These are phyloP conservation scores for Pythium volutum DNA, from an alignment of 352 stramenopile species.

Conservation along the genomic window DNA sequence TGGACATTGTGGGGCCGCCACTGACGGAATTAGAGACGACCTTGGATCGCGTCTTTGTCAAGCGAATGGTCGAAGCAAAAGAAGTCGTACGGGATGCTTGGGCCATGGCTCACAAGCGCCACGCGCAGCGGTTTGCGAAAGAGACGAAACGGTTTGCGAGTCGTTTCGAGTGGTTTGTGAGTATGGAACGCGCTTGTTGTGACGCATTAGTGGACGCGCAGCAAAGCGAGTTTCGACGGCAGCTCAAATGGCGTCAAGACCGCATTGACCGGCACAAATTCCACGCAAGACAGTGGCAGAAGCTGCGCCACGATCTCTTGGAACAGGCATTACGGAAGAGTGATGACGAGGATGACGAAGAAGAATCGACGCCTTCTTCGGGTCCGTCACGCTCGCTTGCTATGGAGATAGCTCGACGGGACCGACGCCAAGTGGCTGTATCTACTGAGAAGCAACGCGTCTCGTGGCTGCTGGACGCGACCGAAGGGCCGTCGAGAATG, in stretches of 20 bases:
- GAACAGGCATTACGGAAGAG: constrained; percentile 26
- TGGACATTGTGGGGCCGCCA: constrained; percentile 63
- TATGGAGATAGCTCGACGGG: neutral
- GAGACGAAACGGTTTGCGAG: constrained; percentile 39
- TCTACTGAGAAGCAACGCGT: constrained; percentile 3
- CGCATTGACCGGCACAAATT: constrained; percentile 65
- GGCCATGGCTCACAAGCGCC: constrained; percentile 41
- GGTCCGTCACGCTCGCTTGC: neutral
- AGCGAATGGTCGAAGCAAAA: constrained; percentile 44
- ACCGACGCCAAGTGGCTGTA: neutral
- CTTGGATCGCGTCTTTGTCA: constrained; percentile 61
- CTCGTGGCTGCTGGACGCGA: constrained; percentile 53
- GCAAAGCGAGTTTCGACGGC: constrained; percentile 48
- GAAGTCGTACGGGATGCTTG: constrained; percentile 57
- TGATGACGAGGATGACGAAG: constrained; percentile 5
- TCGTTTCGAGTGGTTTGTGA: constrained; percentile 42
- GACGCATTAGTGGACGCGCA: constrained; percentile 41
- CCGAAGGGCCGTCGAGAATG: constrained; percentile 65
- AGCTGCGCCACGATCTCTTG: constrained; percentile 31
- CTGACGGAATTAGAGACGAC: constrained; percentile 62
- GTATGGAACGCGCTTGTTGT: constrained; percentile 32
- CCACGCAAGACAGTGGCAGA: constrained; percentile 48
- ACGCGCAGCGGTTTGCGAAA: constrained; percentile 31
- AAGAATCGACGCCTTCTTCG: neutral
- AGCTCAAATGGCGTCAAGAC: constrained; percentile 70